Evolutionary conservation across 2,329 filamentous ascomycete species (phyloP), one percentile per base, ranked within the genome.

Genomic region (Mycosphaerella arachidis): DNA sequence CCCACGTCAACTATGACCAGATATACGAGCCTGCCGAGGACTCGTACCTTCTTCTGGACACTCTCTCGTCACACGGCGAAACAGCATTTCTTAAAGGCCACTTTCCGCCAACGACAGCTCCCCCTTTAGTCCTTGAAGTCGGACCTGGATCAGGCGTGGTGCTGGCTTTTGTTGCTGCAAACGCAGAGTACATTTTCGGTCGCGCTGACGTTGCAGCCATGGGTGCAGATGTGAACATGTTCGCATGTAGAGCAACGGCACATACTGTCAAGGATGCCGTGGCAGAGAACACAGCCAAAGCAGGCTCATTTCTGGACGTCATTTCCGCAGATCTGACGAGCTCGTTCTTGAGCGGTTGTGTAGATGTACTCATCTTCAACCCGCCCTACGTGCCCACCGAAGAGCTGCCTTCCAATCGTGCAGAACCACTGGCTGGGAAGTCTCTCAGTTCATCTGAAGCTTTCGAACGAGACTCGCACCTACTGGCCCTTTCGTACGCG

Each of bases 11-110:
- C 57, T 96, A 92, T 76, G 85, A 90, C 74, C 86, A 88, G 57
- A 87, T 97, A 67, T 99, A 99, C 77, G 92, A 97, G 72, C 94
- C 94, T 37, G 89, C 93, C 10, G 94, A 99, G 76, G 94, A 99
- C 78, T 97, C 92, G 5, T 99, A 91, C 73, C 84, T 99, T 48
- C 84, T 99, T 53, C 85, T 99, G 31, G 93, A 99, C 77, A 96
- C 92, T 0, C 83, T 99, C 48, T 93, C 92, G 0, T 88, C 87
- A 1, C 60, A 79, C 0, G 73, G 82, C 1, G 91, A 96, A 76
- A 84, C 80, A 4, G 67, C 77, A 27, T 96, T 91, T 74, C 84
- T 97, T 20, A 79, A 80, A 18, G 59, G 76, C 5, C 84, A 84
- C 48, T 95, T 96, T 72, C 56, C 57, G 27, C 40, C 63, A 9